Percentiles rank a stretch among this genome's conserved stretches.
These are phyloP conservation scores for Fusarium subtropicale DNA, from an alignment of 2,329 filamentous ascomycete species.

Conservation along the genomic window DNA sequence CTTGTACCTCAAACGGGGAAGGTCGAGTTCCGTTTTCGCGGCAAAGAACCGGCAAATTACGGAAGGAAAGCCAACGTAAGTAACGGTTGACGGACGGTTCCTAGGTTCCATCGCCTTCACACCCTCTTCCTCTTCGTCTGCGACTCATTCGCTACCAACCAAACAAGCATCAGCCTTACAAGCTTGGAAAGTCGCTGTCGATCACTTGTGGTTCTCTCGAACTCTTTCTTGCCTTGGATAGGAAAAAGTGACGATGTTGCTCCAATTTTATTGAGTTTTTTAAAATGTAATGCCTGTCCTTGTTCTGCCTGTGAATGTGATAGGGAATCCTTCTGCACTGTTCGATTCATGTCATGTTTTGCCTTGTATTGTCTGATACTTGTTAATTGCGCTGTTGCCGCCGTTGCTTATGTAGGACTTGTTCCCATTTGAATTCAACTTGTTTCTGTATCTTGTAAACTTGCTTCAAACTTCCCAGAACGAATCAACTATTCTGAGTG, in stretches of 20 bases:
- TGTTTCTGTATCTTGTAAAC: background rate
- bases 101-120: background rate
- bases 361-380: background rate
- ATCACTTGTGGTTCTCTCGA: constrained; percentile 24
- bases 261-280: constrained; percentile 30
- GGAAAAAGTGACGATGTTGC: constrained; percentile 26
- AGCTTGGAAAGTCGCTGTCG: constrained; percentile 16
- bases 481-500: background rate
- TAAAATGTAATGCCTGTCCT: background rate
- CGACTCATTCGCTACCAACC: constrained; percentile 12
- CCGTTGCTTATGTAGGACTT: background rate
- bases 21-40: constrained; percentile 36
- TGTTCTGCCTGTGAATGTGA: constrained; percentile 8
- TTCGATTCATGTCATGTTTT: constrained; percentile 20
- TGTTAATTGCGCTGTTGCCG: constrained; percentile 3
- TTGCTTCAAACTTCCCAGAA: background rate
- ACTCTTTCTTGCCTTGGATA: background rate
- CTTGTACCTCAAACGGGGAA: constrained; percentile 24
- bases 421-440: background rate
- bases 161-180: constrained; percentile 18
- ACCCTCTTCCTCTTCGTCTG: background rate
- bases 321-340: constrained; percentile 23
- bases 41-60: constrained; percentile 48
- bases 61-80: constrained; percentile 22
- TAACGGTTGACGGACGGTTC: background rate